Conservation (phyloP, 176 grass and related monocot species). For the Zoysia pacifica region DNA sequence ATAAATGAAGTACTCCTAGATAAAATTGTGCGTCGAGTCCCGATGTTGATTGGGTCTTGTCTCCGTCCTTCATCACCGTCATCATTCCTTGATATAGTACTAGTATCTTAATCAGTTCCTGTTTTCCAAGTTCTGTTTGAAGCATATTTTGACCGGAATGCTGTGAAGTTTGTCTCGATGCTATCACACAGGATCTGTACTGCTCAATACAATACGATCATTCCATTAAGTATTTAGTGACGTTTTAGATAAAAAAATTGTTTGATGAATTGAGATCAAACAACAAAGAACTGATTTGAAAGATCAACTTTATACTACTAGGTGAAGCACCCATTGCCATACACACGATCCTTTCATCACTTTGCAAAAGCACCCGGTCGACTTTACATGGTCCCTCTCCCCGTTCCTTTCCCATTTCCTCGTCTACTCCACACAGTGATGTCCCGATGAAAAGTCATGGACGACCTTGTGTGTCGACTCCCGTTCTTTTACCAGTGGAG, state of each 20-base stretch:
- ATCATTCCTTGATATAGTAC: conserved; percentile 8
- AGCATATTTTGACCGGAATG: conserved; percentile 5
- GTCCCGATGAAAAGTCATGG: conserved; percentile 22
- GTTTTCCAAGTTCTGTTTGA: conserved; percentile 28
- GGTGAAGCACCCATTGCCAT: background rate
- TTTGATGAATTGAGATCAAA: background rate
- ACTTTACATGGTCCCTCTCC: background rate
- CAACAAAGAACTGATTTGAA: background rate
- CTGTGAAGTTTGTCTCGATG: background rate
- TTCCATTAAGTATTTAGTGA: background rate
- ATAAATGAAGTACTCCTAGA: background rate
- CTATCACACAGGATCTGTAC: background rate
- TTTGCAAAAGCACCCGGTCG: background rate
- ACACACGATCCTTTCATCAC: background rate
- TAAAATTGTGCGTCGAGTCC: conserved; percentile 3
- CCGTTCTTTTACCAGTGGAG: background rate
- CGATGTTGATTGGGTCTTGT: conserved; percentile 38
- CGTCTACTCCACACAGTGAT: background rate
- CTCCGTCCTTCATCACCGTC: background rate
- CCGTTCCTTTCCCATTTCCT: background rate
- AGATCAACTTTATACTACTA: background rate
- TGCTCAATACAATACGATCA: background rate
- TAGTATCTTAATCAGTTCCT: background rate
- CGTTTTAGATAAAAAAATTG: background rate
- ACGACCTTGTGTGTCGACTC: background rate